Conservation (phyloP, 2,329 filamentous ascomycete genomes). For the Monosporascus ibericus region DNA sequence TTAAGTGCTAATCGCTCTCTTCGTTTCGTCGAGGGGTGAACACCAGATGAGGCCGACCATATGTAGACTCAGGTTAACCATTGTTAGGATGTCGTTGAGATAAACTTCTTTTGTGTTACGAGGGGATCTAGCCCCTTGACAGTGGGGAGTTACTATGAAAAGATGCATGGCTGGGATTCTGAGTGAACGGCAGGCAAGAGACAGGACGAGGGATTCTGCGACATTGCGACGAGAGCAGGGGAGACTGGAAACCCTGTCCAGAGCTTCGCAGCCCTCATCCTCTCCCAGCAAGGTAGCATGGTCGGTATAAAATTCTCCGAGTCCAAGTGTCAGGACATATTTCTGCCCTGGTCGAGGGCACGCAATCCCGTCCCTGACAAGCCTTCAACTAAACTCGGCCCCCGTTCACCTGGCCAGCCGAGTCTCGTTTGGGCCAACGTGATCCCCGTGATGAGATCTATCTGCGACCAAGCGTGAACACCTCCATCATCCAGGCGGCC, state of each 20-base stretch:
- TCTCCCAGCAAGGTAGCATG: background rate
- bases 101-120: constrained; percentile 1
- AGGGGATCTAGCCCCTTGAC: background rate
- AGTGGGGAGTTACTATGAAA: background rate
- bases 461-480: background rate
- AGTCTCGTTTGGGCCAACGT: background rate
- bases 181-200: background rate
- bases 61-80: background rate
- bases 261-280: background rate
- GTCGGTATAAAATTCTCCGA: background rate
- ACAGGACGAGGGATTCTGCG: background rate
- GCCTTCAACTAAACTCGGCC: background rate
- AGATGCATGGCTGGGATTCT: background rate
- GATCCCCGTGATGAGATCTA: background rate
- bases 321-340: background rate
- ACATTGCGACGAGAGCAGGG: background rate
- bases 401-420: background rate
- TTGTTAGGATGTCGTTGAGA: background rate
- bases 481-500: no score
- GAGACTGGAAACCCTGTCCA: background rate
- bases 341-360: background rate
- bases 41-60: background rate
- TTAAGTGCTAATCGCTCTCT: no score
- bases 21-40: background rate
- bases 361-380: background rate